Percentiles rank a stretch among this genome's conserved stretches.
These are phyloP conservation scores for Yamadazyma triangularis DNA, from an alignment of 1,139 yeast genomes.

Conservation along the genomic window DNA sequence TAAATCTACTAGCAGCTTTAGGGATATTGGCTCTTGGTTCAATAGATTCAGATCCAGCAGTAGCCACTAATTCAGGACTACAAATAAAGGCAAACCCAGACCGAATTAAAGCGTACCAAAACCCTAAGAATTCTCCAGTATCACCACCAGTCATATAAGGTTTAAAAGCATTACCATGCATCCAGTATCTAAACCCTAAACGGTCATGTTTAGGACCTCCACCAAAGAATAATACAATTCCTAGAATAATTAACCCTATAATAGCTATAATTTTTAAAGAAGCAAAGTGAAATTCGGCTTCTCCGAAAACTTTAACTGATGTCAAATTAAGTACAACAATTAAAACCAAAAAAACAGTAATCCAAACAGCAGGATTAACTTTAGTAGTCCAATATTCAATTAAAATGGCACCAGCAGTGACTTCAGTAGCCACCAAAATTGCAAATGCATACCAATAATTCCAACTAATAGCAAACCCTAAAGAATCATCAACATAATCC, in stretches of 20 bases:
- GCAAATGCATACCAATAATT: slow-evolving; percentile 49
- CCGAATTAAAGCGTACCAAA: slow-evolving; percentile 38
- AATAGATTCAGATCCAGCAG: slow-evolving; percentile 39
- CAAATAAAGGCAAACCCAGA: slow-evolving; percentile 40
- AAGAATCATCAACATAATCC: slow-evolving; percentile 30
- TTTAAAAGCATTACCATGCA: slow-evolving; percentile 51
- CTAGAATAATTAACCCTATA: slow-evolving; percentile 35
- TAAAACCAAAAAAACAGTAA: slow-evolving; percentile 42
- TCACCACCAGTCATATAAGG: slow-evolving; percentile 44
- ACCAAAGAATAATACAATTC: slow-evolving; percentile 44
- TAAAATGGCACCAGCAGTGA: slow-evolving; percentile 50
- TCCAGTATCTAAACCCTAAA: slow-evolving; percentile 63
- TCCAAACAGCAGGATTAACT: slow-evolving; percentile 52
- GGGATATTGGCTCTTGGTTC: slow-evolving; percentile 43
- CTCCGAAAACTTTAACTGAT: slow-evolving; percentile 55
- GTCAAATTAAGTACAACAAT: slow-evolving; percentile 36
- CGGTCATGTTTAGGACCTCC: slow-evolving; percentile 59
- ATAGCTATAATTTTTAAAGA: slow-evolving; percentile 43
- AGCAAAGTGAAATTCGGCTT: slow-evolving; percentile 65
- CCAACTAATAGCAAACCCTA: slow-evolving; percentile 45
- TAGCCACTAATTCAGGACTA: slow-evolving; percentile 37
- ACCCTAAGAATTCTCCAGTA: slow-evolving; percentile 50
- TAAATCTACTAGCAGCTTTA: slow-evolving; percentile 43
- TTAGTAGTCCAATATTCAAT: slow-evolving; percentile 53
- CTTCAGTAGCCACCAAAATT: slow-evolving; percentile 46